These are phyloP conservation scores for Sarcocystis neurona DNA, from an alignment of 169 alveolate species.

Conservation along the genomic window DNA sequence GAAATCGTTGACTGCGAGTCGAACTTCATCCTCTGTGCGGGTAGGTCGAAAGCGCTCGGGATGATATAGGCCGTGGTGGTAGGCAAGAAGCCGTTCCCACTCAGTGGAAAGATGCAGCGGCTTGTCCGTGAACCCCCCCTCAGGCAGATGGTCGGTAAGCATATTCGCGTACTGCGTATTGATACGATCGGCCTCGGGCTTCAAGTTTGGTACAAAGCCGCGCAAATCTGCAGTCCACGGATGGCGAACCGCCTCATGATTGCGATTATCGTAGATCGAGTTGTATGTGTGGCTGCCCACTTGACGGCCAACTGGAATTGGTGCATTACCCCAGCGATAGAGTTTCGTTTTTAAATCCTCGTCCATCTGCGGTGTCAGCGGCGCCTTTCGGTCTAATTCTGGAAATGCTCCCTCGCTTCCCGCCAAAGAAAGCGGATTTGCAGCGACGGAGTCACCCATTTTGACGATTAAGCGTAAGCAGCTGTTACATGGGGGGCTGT, in stretches of 20 bases:
- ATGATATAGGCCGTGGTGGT: constrained; percentile 71
- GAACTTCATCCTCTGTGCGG: constrained; percentile 68
- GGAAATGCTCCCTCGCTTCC: constrained; percentile 41
- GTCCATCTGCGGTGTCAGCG: constrained; percentile 33
- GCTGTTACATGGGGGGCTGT: too few relatives aligned
- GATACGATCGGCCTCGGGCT: constrained; percentile 29
- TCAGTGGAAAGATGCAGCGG: constrained; percentile 22
- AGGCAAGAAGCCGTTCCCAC: constrained; percentile 72
- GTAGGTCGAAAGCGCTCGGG: constrained; percentile 54
- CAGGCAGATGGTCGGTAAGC: constrained; percentile 19
- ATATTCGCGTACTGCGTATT: constrained; percentile 31
- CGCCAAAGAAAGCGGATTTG: too few relatives aligned
- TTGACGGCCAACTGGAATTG: constrained; percentile 4
- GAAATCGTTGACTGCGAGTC: constrained; percentile 68
- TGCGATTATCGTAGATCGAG: constrained; percentile 31
- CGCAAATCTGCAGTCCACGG: constrained; percentile 26
- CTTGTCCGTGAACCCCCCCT: constrained; percentile 12
- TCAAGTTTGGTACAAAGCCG: background rate
- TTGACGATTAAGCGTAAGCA: too few relatives aligned
- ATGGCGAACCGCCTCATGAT: constrained; percentile 33
- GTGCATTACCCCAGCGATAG: constrained; percentile 2
- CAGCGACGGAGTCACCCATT: too few relatives aligned
- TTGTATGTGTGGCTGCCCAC: constrained; percentile 8
- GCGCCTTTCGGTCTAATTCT: background rate
- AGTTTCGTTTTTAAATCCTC: background rate